Base-by-base conservation (phyloP, 345 rosid species). In the Boechera retrofracta region DNA sequence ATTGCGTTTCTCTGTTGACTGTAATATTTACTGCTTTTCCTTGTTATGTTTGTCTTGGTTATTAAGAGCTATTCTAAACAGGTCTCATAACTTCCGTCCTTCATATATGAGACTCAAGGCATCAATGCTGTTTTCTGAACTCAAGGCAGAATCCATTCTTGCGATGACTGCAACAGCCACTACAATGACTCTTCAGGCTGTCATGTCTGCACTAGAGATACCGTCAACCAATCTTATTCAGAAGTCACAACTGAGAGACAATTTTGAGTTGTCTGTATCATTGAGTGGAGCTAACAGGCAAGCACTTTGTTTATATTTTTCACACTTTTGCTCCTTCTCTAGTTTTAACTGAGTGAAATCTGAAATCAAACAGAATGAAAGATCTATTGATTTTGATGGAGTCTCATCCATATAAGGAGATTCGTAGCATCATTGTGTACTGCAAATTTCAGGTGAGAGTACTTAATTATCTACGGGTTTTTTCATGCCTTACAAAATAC, bases 111-210 rank as follows among this genome's bases (percentile, higher is more conserved):
- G 97, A 79, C 96, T 95, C 44, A 87, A 91, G 80, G 99, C 99
- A 64, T 89, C 98, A 51, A 80, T 95, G 71, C 85, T 95, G 69
- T 80, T 75, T 72, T 75, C 87, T 71, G 86, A 73, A 79, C 86
- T 92, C 80, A 85, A 78, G 51, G 85, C 85, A 72, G 78, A 87
- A 70, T 88, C 96, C 82, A 82, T 92, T 85, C 94, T 95, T 58
- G 98, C 97, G 64, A 95, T 92, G 99, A 95, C 98, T 73, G 99
- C 99, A 72, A 92, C 99, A 13, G 98, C 90, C 69, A 95, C 97
- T 29, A 55, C 82, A 63, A 84, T 86, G 64, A 85, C 97, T 69
- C 84, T 95, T 82, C 75, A 82, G 33, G 85, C 89, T 82, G 86
- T 92, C 67, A 90, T 95, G 99, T 86, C 97, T 78, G 90, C 91